These are phyloP conservation scores for Pythium rishiriense DNA, from an alignment of 352 stramenopile species.

Conservation along the genomic window DNA sequence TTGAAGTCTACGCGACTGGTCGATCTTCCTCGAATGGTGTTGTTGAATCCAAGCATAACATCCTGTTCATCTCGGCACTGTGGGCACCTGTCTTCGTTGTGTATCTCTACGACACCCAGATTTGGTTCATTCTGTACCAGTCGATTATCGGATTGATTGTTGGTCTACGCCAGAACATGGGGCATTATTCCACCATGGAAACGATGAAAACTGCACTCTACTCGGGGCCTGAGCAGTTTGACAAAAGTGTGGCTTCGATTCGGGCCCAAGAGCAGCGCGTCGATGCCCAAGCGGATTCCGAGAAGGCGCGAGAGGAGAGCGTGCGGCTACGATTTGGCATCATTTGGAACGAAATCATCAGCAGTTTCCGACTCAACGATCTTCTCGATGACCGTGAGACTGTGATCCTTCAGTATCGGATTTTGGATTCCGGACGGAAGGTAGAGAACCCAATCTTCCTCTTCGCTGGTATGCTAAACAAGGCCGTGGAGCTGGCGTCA, in stretches of 20 bases:
- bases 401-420: constrained; percentile 88
- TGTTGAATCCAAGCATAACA: constrained; percentile 79
- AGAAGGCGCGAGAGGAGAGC: constrained; percentile 34
- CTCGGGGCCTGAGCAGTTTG: constrained; percentile 64
- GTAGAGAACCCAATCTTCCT: constrained; percentile 87
- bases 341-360: constrained; percentile 90
- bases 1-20: constrained; percentile 91
- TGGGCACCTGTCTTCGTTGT: constrained; percentile 80
- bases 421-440: constrained; percentile 75
- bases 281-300: constrained; percentile 7
- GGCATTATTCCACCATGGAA: constrained; percentile 57
- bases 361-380: constrained; percentile 85
- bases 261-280: constrained; percentile 42
- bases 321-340: constrained; percentile 79
- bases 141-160: constrained; percentile 75
- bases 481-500: constrained; percentile 58
- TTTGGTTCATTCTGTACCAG: constrained; percentile 87
- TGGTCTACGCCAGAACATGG: constrained; percentile 70
- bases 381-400: constrained; percentile 86
- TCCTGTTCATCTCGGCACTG: constrained; percentile 77
- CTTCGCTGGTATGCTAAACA: constrained; percentile 71
- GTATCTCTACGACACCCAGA: constrained; percentile 88
- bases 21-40: constrained; percentile 54
- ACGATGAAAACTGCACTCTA: constrained; percentile 71
- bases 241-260: constrained; percentile 74